Evolutionary conservation across 176 grass and related monocot genomes (phyloP).

Genomic region (Bromus sterilis): DNA sequence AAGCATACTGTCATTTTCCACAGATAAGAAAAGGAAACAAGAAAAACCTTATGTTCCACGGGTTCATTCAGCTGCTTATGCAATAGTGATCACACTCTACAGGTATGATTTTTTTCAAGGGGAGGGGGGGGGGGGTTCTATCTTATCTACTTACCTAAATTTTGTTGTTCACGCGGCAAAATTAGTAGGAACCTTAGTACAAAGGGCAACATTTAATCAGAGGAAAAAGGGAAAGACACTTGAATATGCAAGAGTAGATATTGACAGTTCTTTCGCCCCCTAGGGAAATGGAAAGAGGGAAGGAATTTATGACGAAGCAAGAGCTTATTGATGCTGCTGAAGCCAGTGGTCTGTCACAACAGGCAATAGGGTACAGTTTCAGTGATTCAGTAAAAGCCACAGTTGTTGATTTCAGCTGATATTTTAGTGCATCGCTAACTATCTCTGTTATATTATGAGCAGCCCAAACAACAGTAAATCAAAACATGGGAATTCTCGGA

Average conservation of each 20-base stretch:
- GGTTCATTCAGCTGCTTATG: not conserved
- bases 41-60: conserved; percentile 30
- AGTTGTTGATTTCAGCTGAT: not conserved
- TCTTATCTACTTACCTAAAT: not conserved
- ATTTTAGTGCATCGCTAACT: not conserved
- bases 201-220: not conserved
- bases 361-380: conserved; percentile 56
- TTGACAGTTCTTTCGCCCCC: not conserved
- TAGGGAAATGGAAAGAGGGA: conserved; percentile 50
- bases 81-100: conserved; percentile 40
- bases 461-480: conserved; percentile 69
- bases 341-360: conserved; percentile 68
- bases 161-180: not conserved
- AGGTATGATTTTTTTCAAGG: conserved; percentile 41
- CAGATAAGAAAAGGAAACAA: conserved; percentile 53
- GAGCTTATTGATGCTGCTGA: conserved; percentile 89
- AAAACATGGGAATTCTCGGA: conserved; percentile 41
- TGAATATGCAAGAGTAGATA: not conserved
- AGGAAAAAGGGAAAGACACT: not conserved
- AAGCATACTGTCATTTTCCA: not conserved
- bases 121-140: no score
- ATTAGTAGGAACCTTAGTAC: not conserved
- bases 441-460: conserved; percentile 19
- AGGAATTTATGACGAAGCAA: conserved; percentile 65
- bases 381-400: not conserved